Evolutionary conservation across 805 yeast genomes (phyloP), one percentile per base, ranked within the genome.

Genomic region (Ogataea degrootiae): DNA sequence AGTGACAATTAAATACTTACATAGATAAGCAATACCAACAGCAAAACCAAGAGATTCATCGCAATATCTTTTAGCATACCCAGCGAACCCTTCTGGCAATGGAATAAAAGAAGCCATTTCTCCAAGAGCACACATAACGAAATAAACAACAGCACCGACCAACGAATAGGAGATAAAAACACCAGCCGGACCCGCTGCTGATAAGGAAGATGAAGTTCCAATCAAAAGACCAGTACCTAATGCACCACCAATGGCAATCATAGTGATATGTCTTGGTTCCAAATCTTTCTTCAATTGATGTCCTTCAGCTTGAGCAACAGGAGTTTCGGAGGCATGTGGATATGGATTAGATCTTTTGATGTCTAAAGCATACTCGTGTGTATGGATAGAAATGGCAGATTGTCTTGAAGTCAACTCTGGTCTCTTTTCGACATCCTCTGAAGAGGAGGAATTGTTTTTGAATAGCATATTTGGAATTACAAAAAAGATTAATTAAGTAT

Each of bases 241-340:
- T 8, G 92, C 87, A 55, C 94, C 92, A 55, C 94, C 95, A 54
- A 87, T 79, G 53, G 94, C 80, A 66, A 78, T 76, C 82, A 78
- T 77, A 43, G 78, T 70, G 54, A 76, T 73, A 50, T 77, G 82
- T 53, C 83, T 63, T 11, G 80, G 67, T 46, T 75, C 70, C 38
- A 76, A 62, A 6, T 68, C 74, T 54, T 72, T 71, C 48, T 72
- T 73, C 54, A 76, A 68, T 49, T 68, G 61, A 48, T 71, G 76
- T 6, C 79, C 79, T 33, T 71, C 76, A 11, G 60, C 62, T 14
- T 54, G 47, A 29, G 72, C 72, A 6, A 68, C 51, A 2, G 79
- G 79, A 47, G 65, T 67, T 5, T 43, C 51, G 5, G 26, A 8
- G 5, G 54, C 50, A 31, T 47, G 49, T 17, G 53, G 49, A 22